Base-by-base conservation (phyloP, 208 protist species). In the Leishmania lainsoni region DNA sequence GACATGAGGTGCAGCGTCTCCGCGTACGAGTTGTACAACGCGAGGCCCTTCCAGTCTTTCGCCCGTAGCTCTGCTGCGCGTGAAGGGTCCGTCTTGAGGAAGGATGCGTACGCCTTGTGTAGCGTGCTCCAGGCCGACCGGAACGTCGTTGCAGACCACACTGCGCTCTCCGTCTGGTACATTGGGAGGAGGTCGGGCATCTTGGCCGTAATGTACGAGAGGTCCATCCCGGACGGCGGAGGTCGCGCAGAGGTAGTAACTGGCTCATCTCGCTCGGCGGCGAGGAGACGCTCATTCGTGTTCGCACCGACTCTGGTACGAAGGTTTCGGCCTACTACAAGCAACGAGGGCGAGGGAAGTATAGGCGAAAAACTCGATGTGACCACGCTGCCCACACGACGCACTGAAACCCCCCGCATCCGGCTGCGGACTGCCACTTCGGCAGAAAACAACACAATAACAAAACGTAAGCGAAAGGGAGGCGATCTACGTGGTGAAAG, bases 1-100 rank as follows among this genome's bases (percentile, higher is more conserved):
- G 91, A 91, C 49, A 97, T 73, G 26, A 97, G 81, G 80, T 95
- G 89, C 26, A 90, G 84, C 29, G 89, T 87, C 82, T 95, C 94
- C 2, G 91, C 88, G 76, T 92, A 88, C 17, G 91, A 80, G 32
- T 89, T 93, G 75, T 86, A 92, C 26, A 84, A 78, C 20, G 92
- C 91, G 4, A 97, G 84, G 35, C 84, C 92, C 54, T 79, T 58
- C 49, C 94, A 75, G 81, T 97, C 94, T n/a, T 85, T 87, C 16
- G 81, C 58, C 17, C 86, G 84, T 75, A 97, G 75, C 73, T 83
- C 75, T 61, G 78, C 72, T 39, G 81, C 83, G 14, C 89, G 86
- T 42, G 75, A 56, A 14, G 79, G 81, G 56, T 94, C 86, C 8
- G 52, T 76, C 17, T 76, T 51, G n/a, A 69, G 42, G 20, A 58